phyloP scores from a whole-genome alignment of 163 green algal species.

The Trebouxiophyceae sp. region DNA sequence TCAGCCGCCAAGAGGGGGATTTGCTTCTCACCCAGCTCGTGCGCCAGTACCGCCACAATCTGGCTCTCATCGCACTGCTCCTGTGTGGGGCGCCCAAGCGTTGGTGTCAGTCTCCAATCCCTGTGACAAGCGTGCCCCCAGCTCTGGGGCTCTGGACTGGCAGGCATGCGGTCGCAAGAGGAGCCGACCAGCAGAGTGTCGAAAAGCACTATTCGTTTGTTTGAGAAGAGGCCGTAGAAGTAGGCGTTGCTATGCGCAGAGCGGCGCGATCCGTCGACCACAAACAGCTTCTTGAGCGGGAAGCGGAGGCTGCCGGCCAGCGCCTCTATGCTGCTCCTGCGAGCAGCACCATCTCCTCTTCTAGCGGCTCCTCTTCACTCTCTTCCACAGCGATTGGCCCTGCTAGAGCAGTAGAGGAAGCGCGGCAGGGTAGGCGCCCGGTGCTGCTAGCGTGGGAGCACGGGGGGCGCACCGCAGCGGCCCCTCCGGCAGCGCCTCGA shows the following conservation, averaged over 20 bases:
- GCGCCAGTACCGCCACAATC: conserved; percentile 81
- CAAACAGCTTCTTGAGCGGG: conserved; percentile 81
- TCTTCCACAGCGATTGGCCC: conserved; percentile 96
- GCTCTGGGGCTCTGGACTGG: no score
- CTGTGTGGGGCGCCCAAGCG: no score
- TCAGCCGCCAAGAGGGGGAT: no score
- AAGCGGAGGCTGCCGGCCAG: conserved; percentile 68
- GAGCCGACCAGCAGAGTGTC: conserved; percentile 91
- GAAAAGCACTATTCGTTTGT: conserved; percentile 91
- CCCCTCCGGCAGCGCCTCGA: conserved; percentile 48
- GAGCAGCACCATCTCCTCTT: conserved; percentile 28
- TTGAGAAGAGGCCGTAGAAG: conserved; percentile 86
- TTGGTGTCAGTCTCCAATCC: no score
- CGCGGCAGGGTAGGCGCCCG: no score
- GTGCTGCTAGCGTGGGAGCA: background rate
- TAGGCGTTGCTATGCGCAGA: conserved; percentile 81
- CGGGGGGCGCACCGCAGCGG: conserved; percentile 22
- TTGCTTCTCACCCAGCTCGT: conserved; percentile 77
- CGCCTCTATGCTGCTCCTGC: conserved; percentile 61
- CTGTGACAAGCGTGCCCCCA: no score
- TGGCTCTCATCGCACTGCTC: conserved; percentile 65
- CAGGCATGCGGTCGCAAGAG: no score
- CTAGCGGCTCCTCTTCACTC: conserved; percentile 57
- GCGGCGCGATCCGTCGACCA: conserved; percentile 72
- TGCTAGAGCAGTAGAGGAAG: no score